phyloP scores from a whole-genome alignment of 1,284 basidiomycete species.

The Sanghuangporus baumii region DNA sequence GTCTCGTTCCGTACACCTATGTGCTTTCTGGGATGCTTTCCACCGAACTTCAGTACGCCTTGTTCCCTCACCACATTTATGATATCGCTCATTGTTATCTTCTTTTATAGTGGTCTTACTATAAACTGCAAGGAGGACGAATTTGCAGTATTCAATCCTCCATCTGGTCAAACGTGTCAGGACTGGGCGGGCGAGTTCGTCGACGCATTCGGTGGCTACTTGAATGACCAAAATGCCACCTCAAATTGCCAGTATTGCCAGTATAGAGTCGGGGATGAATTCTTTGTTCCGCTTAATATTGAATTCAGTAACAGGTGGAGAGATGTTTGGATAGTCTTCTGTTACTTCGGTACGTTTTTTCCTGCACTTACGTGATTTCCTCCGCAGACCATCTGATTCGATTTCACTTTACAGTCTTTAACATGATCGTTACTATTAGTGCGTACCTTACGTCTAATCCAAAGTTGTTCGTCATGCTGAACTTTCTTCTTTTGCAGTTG shows the following conservation, averaged over 20 bases:
- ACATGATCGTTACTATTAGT: constrained; percentile 65
- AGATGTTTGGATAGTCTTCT: constrained; percentile 68
- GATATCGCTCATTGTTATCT: constrained; percentile 13
- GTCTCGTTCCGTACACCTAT: constrained; percentile 66
- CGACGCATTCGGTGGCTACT: constrained; percentile 63
- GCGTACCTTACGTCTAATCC: constrained; percentile 24
- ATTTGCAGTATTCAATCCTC: constrained; percentile 66
- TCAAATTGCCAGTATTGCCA: constrained; percentile 68
- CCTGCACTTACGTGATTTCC: neutral
- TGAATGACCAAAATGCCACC: constrained; percentile 66
- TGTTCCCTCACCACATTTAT: neutral
- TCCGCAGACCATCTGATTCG: neutral
- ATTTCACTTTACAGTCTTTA: constrained; percentile 46
- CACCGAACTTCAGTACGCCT: constrained; percentile 67
- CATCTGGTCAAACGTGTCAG: constrained; percentile 67
- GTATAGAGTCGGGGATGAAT: constrained; percentile 65
- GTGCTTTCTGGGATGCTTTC: constrained; percentile 71
- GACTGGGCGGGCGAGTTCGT: constrained; percentile 71
- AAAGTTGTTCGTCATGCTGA: constrained; percentile 15
- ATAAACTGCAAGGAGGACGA: constrained; percentile 67
- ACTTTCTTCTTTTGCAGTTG: constrained; percentile 38
- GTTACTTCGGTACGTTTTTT: constrained; percentile 45
- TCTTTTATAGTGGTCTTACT: constrained; percentile 44
- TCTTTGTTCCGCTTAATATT: constrained; percentile 67
- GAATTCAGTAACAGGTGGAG: constrained; percentile 62